Base-by-base conservation (phyloP, 495 filamentous ascomycete genomes). In the Penicillium fimorum region DNA sequence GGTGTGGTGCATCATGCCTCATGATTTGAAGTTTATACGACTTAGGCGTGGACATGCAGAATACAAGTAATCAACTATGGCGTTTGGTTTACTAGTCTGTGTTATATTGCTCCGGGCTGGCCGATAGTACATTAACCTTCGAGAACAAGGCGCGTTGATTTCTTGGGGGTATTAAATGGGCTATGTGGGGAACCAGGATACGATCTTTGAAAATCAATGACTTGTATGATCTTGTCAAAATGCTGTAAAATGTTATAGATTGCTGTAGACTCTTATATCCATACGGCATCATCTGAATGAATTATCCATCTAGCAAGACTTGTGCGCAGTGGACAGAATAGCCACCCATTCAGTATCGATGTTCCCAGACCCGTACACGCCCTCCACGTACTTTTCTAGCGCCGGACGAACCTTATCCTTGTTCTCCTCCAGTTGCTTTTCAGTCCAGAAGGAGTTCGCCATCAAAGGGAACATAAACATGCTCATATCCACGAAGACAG, bases 1-100 rank as follows among this genome's bases (percentile, higher is more conserved):
- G 72, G 69, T 41, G 70, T 72, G 33, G 58, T 73, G n/a, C 69
- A 66, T 46, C 73, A 74, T 38, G 67, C 70, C 59, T 77, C 76
- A 75, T 79, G 64, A 77, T 51, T 52, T 54, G 40, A 55, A 13
- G 33, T 35, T 55, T 6, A 49, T 51, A 37, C 12, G 45, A 46
- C 15, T 17, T 13, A 45, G 44, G 56, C 53, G 48, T 43, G 42
- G 43, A 7, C 18, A 61, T 38, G 45, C 50, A 55, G 38, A 46
- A 56, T 56, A 51, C 46, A 54, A 52, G 62, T 55, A 54, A 64
- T 68, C 64, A 68, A 63, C 62, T 66, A 61, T 59, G 73, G 73
- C 65, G 71, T 76, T 73, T 50, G 70, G 67, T 61, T 67, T 47
- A 62, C 59, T 66, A 46, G 56, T 71, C 70, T 66, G 58, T 70